phyloP scores from a whole-genome alignment of 2,329 filamentous ascomycete species.

The Thelonectria discophora region DNA sequence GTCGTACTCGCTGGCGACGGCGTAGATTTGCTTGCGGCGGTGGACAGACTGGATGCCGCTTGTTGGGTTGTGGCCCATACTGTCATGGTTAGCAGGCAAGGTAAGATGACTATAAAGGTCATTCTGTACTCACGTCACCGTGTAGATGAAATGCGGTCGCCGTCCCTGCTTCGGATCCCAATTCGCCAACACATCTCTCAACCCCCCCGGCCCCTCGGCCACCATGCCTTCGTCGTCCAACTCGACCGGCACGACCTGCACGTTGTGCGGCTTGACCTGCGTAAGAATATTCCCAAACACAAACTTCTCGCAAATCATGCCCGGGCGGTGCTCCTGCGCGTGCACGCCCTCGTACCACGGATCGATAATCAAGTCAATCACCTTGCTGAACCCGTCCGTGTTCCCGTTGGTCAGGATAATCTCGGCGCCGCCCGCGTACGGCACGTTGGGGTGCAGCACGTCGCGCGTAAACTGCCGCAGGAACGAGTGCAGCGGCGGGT shows the following conservation, averaged over 20 bases:
- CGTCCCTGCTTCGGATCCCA: constrained; percentile 82
- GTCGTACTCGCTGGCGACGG: constrained; percentile 82
- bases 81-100: constrained; percentile 17
- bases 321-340: constrained; percentile 74
- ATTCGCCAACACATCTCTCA: constrained; percentile 80
- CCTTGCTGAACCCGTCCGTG: constrained; percentile 86
- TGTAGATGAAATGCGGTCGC: constrained; percentile 86
- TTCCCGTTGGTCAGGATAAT: constrained; percentile 82
- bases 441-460: constrained; percentile 81
- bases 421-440: constrained; percentile 79
- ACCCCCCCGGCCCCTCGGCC: constrained; percentile 74
- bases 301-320: constrained; percentile 81
- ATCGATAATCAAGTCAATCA: constrained; percentile 78
- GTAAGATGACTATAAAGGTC: too few relatives aligned
- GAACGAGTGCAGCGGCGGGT: constrained; percentile 80
- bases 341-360: constrained; percentile 76
- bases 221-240: constrained; percentile 84
- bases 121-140: constrained; percentile 75
- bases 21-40: constrained; percentile 81
- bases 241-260: constrained; percentile 77
- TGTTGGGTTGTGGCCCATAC: constrained; percentile 83
- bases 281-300: constrained; percentile 81
- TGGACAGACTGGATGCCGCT: constrained; percentile 77
- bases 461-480: constrained; percentile 80
- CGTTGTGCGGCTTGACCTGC: constrained; percentile 70